Evolutionary conservation across 768 basidiomycete genomes (phyloP), one percentile per base, ranked within the genome.

Genomic region (Gymnopilus dilepis): DNA sequence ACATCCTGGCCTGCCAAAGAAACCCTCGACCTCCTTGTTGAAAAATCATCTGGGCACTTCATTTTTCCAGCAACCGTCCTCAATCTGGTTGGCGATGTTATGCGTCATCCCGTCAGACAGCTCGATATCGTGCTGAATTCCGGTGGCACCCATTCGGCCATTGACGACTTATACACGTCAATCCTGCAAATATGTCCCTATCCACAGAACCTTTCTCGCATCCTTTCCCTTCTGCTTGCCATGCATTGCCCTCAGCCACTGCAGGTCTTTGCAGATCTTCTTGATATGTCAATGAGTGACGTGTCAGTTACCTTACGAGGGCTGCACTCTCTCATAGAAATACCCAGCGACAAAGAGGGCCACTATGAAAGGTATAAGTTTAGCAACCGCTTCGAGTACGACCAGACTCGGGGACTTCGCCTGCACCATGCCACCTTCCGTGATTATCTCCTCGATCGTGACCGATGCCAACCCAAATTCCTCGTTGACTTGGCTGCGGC

Each of bases 11-110:
- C 56, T 9, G 8, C 56, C 11, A 33, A 54, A 56, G 40, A 37
- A 9, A 37, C 43, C 11, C 26, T 68, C 4, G 58, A 64, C 8
- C 38, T 21, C 13, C 43, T 65, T 4, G 60, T 62, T 9, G 24
- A 54, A 19, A 64, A 62, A 30, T 43, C 67, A 1, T 63, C 59
- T 2, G 67, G 67, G 1, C 67, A 67, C 24, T 67, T 65, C 40
- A 26, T 65, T n/a, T 67, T 65, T 45, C 61, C 67, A 0, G 37
- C 62, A 17, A 66, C 61, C 15, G 63, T 69, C 4, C 51, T 69
- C 28, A 64, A 61, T 12, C 67, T 64, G 30, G 58, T 64, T 19
- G 66, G 56, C 2, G 50, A 62, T 1, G 67, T 63, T n/a, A 21
- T 42, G 12, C 28, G 37, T 4, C 9, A 58, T 24, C 66, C 62